Conservation (phyloP, 441 rosid genomes). For the Erysimum cheiri region DNA sequence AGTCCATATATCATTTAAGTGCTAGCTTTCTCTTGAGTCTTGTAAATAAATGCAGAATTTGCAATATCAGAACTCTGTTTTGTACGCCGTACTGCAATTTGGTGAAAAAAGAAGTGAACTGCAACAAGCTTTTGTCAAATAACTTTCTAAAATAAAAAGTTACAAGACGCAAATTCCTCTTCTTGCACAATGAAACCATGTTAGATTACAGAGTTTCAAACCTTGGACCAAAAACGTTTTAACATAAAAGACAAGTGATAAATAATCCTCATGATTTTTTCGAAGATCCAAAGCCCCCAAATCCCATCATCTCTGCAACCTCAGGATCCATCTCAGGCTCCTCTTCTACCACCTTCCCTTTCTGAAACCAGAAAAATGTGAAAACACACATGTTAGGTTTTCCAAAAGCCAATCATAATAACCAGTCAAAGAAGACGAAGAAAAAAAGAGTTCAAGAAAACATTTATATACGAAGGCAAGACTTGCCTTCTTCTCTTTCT, state of each 20-base stretch:
- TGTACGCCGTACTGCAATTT: too few species aligned
- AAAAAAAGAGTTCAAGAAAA: slow-evolving; percentile 16
- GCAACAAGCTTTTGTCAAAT: too few species aligned
- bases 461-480: background rate
- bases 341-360: slow-evolving; percentile 82
- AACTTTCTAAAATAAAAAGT: too few species aligned
- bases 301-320: slow-evolving; percentile 98
- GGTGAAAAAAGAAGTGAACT: too few species aligned
- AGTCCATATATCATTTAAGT: background rate
- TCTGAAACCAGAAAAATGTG: slow-evolving; percentile 50
- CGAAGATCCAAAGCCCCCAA: slow-evolving; percentile 89
- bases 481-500: slow-evolving; percentile 94
- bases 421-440: background rate
- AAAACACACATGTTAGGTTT: slow-evolving; percentile 11
- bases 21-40: background rate
- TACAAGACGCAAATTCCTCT: background rate
- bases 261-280: slow-evolving; percentile 52
- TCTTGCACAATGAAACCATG: slow-evolving; percentile 22
- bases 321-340: slow-evolving; percentile 86
- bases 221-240: slow-evolving; percentile 23
- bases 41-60: background rate
- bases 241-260: slow-evolving; percentile 23
- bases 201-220: slow-evolving; percentile 25
- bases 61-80: background rate
- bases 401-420: slow-evolving; percentile 20